Percentiles rank a stretch among this genome's conserved stretches.
phyloP scores from a whole-genome alignment of 305 asterid species.

The Fraxinus albicans region DNA sequence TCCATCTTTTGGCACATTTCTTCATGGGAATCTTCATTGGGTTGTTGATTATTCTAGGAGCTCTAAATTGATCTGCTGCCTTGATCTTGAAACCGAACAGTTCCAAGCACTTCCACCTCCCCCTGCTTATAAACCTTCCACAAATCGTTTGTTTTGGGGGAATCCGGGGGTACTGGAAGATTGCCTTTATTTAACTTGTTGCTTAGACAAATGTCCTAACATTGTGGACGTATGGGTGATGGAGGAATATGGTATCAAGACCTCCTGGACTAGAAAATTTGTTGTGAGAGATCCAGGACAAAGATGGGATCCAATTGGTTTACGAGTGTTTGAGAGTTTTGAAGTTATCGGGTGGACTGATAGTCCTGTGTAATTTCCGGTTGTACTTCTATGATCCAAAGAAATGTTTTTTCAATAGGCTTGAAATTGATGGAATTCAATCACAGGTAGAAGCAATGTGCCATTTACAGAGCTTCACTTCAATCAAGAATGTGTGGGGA shows the following conservation, averaged over 20 bases:
- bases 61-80: not conserved
- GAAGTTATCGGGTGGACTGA: not conserved
- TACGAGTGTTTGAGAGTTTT: not conserved
- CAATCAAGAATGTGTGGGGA: not conserved
- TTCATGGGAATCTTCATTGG: not conserved
- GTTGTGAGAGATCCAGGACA: not conserved
- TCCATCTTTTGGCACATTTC: not conserved
- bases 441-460: not conserved
- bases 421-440: not conserved
- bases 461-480: not conserved
- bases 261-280: not conserved
- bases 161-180: not conserved
- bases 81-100: not conserved
- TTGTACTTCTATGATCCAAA: not conserved
- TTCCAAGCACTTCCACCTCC: not conserved
- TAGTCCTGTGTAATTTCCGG: not conserved
- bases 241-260: not conserved
- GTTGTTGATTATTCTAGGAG: not conserved
- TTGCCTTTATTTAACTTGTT: not conserved
- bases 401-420: not conserved
- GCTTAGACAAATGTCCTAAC: not conserved
- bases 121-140: not conserved
- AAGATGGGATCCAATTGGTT: not conserved
- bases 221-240: not conserved
- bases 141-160: not conserved